Evolutionary conservation across 75 land plant species (phyloP), one percentile per base, ranked within the genome.

Genomic region (Selaginella tamariscina): DNA sequence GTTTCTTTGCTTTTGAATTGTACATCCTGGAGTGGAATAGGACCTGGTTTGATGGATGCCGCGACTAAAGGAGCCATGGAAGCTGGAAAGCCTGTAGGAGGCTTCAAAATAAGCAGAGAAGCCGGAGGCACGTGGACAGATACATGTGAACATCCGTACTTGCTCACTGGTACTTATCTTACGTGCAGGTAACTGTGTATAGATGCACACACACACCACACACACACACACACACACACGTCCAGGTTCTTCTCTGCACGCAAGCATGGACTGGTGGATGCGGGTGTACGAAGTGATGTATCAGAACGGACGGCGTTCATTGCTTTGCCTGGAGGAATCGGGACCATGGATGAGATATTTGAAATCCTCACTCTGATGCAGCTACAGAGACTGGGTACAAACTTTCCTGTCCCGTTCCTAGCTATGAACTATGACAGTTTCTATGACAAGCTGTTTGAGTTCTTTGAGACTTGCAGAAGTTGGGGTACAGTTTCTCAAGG

Each of bases 41-140:
- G 96, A 33, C 91, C 88, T 2, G 96, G 96, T n/a, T 77, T 91
- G 30, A 91, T 91, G 96, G 96, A 91, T 80, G 92, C 96, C 13
- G 92, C 72, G 26, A 80, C 72, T 20, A 83, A 88, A 75, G 96
- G 96, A 31, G 96, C 96, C 32, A 70, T 85, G 21, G 69, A 85
- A 57, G 84, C 92, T 63, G 71, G 71, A 44, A 88, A 77, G 54
- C 88, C 88, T 8, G 96, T 91, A 31, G 96, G 92, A 56, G 96
- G 96, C 31, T 82, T 91, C 44, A 88, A 85, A 80, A 85, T 91
- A n/a, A 70, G 72, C 23, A 88, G 33, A 65, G 96, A 91, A 80
- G 85, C 88, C 33, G 49, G 49, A 5, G 85, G 86, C 24, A 77
- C 77, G 65, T 85, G 92, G 96, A 80, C 83, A 1, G 55, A 79